Evolutionary conservation across 352 stramenopile genomes (phyloP), one percentile per base, ranked within the genome.

Genomic region (Globisporangium mamillatum): DNA sequence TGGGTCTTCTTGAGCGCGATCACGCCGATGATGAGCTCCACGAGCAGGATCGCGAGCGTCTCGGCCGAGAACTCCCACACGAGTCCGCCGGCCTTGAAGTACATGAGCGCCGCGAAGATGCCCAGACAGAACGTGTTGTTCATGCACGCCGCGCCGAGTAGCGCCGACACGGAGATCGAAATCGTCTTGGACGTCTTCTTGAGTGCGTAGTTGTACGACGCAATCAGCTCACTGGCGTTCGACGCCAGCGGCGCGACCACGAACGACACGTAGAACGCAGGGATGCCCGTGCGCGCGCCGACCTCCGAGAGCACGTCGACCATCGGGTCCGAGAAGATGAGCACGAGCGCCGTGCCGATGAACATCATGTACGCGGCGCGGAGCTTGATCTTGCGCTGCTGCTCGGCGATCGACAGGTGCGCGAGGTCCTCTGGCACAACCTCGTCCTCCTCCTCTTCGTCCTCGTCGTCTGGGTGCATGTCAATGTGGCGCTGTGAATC

Each of bases 51-150:
- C 57, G 95, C 75, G 61, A 98, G 89, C 10, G 96, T 99, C 80
- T 99, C 98, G 27, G 97, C 97, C 63, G 92, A 98, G 78, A 98
- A 99, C 76, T 99, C 79, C 98, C 98, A 99, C 59, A 97, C 94
- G 25, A 99, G 82, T 5, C 88, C 84, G 48, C 80, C 76, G 25
- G 68, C 78, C 77, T 97, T 94, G 71, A 98, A 97, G 69, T 92
- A 98, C 75, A 99, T 98, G 50, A 99, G 86, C 66, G 92, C 88
- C 70, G 98, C 96, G 69, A 99, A 99, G 72, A 99, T 98, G 38
- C 92, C 97, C 22, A 99, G 85, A 72, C 95, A 98, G 75, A 99
- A 99, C n/a, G 98, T 99, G 83, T 99, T 99, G 88, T 99, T 99
- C 97, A 99, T 99, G 75, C 93, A 98, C 16, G 96, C 97, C 32